Evolutionary conservation across 2,329 filamentous ascomycete species (phyloP), one percentile per base, ranked within the genome.

Genomic region (Diaporthe aspalathi): DNA sequence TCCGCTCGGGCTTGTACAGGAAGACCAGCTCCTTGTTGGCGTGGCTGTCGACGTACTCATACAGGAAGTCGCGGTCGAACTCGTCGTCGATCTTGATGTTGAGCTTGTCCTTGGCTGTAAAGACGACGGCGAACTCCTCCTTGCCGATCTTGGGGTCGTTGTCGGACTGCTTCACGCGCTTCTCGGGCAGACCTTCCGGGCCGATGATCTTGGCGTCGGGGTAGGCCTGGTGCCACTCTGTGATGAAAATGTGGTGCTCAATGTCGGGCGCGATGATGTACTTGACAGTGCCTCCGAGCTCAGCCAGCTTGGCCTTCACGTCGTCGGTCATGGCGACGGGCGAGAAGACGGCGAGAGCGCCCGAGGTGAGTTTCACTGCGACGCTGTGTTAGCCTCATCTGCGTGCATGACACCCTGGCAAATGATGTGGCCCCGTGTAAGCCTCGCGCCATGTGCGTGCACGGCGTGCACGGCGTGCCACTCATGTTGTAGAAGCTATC

Each of bases 211-310:
- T 91, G 40, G 95, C 95, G 52, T 87, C 81, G 0, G 95, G 95
- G 80, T 90, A 98, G 32, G 90, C 93, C 62, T 88, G 84, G 77
- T 93, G 90, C 95, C 96, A 99, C 62, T 93, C 87, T 0, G 93
- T 92, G 68, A 99, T 80, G 84, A 96, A 97, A 80, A 99, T 94
- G 87, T 99, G 96, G 82, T 99, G 96, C 84, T 99, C 94, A 67
- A 93, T 87, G 80, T 99, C 96, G 1, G 92, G 90, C 0, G 96
- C 95, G 32, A 95, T 86, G 75, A 99, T 91, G 86, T 98, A 98
- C 75, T 88, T 89, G 66, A 98, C 89, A 52, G 90, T 87, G 63
- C 91, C 91, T 73, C 91, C 91, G 70, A 94, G 84, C 43, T 90
- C 85, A 68, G 86, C 83, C 66, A 93, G 84, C 79, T 92, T 90